phyloP scores from a whole-genome alignment of 805 yeast genomes.

The Sugiyamaella americana region DNA sequence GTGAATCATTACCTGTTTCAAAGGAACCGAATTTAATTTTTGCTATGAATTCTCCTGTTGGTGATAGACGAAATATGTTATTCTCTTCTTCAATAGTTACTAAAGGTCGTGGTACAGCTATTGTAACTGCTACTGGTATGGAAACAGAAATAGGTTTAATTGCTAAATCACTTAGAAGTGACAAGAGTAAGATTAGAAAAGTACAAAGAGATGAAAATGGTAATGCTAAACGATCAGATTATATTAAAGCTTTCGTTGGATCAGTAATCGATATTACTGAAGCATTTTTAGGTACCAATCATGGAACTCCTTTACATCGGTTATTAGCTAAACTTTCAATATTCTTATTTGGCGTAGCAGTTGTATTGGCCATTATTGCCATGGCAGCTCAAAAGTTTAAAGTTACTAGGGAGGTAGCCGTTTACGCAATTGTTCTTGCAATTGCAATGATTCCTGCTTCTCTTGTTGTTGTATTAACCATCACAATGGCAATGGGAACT shows the following conservation, averaged over 20 bases:
- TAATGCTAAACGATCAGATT: slow-evolving; percentile 39
- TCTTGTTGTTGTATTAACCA: slow-evolving; percentile 72
- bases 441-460: slow-evolving; percentile 80
- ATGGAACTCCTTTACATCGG: slow-evolving; percentile 78
- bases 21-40: slow-evolving; percentile 45
- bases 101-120: slow-evolving; percentile 69
- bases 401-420: slow-evolving; percentile 76
- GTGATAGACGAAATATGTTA: slow-evolving; percentile 69
- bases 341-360: slow-evolving; percentile 65
- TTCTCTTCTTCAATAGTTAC: slow-evolving; percentile 62
- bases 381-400: slow-evolving; percentile 75
- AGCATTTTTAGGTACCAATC: slow-evolving; percentile 64
- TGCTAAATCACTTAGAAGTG: slow-evolving; percentile 43
- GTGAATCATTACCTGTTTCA: slow-evolving; percentile 59
- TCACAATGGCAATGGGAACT: slow-evolving; percentile 81
- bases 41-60: slow-evolving; percentile 47
- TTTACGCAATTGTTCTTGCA: slow-evolving; percentile 83
- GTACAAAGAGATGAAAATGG: slow-evolving; percentile 42
- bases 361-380: slow-evolving; percentile 77
- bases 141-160: slow-evolving; percentile 69
- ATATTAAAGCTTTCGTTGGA: slow-evolving; percentile 37
- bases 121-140: slow-evolving; percentile 63
- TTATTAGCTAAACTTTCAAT: slow-evolving; percentile 73
- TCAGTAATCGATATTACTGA: slow-evolving; percentile 44
- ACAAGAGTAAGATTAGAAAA: slow-evolving; percentile 27